Conservation (phyloP, 2,329 filamentous ascomycete genomes). For the Penicillium hesseltinei region DNA sequence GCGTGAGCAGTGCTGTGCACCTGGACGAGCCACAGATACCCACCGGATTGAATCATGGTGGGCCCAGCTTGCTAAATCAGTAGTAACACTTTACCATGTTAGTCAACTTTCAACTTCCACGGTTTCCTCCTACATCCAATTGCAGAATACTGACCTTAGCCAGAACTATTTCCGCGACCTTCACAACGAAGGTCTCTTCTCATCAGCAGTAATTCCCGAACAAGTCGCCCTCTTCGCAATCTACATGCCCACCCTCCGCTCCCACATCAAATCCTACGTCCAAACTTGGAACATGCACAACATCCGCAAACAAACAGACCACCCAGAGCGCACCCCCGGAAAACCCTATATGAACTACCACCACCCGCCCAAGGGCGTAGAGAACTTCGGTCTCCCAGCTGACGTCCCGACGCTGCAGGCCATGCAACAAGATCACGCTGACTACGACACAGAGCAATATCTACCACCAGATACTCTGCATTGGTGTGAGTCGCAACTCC, state of each 20-base stretch:
- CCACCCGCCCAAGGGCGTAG: constrained; percentile 11
- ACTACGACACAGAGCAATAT: constrained; percentile 10
- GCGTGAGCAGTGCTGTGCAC: constrained; percentile 8
- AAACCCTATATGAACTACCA: constrained; percentile 15
- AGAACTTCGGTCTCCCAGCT: constrained; percentile 8
- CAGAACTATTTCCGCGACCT: constrained; percentile 14
- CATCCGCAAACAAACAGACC: constrained; percentile 11
- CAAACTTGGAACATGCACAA: constrained; percentile 13
- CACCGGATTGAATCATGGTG: constrained; percentile 18
- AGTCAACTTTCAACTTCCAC: background rate
- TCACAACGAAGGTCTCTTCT: constrained; percentile 5
- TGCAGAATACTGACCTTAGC: background rate
- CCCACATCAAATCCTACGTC: constrained; percentile 9
- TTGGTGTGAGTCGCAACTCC: constrained; percentile 7
- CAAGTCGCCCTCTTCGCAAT: constrained; percentile 10
- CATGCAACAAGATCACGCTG: background rate
- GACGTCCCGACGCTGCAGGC: background rate
- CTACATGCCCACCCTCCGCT: constrained; percentile 11
- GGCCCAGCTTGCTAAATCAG: constrained; percentile 10
- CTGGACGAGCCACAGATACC: constrained; percentile 9
- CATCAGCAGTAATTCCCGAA: constrained; percentile 5
- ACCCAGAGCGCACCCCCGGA: constrained; percentile 3
- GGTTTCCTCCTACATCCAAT: too few relatives aligned
- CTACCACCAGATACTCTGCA: constrained; percentile 6
- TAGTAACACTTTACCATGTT: constrained; percentile 5